phyloP scores from a whole-genome alignment of 2,329 filamentous ascomycete species.

The Chaetomium sp. region DNA sequence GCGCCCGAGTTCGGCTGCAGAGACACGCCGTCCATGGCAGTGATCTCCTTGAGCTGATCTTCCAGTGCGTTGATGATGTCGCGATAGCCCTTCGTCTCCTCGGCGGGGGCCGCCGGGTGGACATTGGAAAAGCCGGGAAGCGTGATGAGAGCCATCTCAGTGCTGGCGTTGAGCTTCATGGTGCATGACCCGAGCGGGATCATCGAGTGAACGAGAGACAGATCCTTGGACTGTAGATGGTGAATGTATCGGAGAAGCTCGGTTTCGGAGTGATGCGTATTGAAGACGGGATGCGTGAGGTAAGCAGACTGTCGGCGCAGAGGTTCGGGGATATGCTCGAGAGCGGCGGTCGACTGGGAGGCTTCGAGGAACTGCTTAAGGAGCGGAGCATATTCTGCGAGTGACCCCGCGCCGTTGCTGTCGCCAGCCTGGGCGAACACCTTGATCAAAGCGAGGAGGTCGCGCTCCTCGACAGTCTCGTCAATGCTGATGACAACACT shows the following conservation, averaged over 20 bases:
- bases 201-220: conserved; percentile 95
- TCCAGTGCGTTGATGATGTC: conserved; percentile 73
- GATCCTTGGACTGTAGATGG: conserved; percentile 89
- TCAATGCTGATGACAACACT: conserved; percentile 76
- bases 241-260: conserved; percentile 92
- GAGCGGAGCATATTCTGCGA: conserved; percentile 41
- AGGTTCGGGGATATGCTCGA: conserved; percentile 52
- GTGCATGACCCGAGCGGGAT: conserved; percentile 96
- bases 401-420: conserved; percentile 29
- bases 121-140: conserved; percentile 74
- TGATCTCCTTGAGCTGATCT: conserved; percentile 76
- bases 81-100: conserved; percentile 68
- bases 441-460: conserved; percentile 34
- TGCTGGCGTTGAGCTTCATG: conserved; percentile 95
- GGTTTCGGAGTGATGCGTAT: conserved; percentile 91
- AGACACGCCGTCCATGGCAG: conserved; percentile 85
- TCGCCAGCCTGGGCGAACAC: conserved; percentile 26
- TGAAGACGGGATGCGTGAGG: conserved; percentile 91
- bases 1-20: conserved; percentile 95
- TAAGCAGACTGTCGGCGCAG: conserved; percentile 74
- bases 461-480: conserved; percentile 51
- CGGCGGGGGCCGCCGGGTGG: conserved; percentile 74
- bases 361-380: conserved; percentile 46
- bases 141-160: conserved; percentile 87
- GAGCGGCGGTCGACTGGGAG: conserved; percentile 11